Evolutionary conservation across 768 basidiomycete genomes (phyloP), one percentile per base, ranked within the genome.

Genomic region (Thelephora ganbajun): DNA sequence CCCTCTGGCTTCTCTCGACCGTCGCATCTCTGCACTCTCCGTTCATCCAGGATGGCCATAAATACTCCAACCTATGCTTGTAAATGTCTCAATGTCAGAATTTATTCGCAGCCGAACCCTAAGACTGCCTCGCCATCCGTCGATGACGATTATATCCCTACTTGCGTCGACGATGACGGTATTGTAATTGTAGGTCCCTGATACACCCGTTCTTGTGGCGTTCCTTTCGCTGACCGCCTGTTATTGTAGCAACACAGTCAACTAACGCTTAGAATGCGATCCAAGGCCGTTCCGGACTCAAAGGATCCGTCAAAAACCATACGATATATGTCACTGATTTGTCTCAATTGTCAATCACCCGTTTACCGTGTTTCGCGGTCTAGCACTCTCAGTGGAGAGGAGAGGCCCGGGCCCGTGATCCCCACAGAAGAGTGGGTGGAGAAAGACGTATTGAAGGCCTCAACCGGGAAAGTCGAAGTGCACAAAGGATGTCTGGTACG

Each of bases 401-500:
- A 69, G 12, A 72, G 72, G 44, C 80, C 80, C 47, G 78, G 80
- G 6, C 74, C 78, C 2, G 62, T 86, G 13, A 63, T 85, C 44
- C 83, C 85, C 13, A 76, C 76, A 1, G 77, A 80, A 46, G 82
- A 84, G 41, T 87, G 83, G 81, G 77, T 77, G 5, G 85, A 88
- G 63, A 71, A 74, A 44, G 82, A 84, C 57, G 65, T 77, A 45
- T 67, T 88, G 62, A 76, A 76, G 62, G 81, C 79, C 53, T 62
- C 68, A 33, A 75, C 59, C 46, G 86, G 85, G 11, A 86, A 82
- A 83, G 71, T 89, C 51, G 79, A 87, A 55, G 72, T 87, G 16
- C 69, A 79, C 56, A 71, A 69, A 46, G 67, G 69, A 45, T 80
- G 78, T 56, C 57, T 84, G 63, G 85, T 88, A 63, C 72, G 85